Base-by-base conservation (phyloP, 768 basidiomycete species). In the Lentinula lateritia region DNA sequence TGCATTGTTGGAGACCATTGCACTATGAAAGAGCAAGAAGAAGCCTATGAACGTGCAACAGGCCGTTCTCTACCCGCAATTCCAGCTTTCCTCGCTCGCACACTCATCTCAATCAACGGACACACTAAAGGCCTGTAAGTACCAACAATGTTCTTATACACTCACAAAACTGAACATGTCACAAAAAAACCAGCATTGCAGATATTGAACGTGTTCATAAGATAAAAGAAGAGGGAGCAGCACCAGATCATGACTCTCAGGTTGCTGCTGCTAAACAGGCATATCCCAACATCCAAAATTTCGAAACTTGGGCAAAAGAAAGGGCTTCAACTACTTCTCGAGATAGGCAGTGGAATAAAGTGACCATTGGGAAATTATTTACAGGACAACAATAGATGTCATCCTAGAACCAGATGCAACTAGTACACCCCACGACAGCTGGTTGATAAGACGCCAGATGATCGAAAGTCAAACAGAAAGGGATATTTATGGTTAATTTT, bases 61-160 rank as follows among this genome's bases (percentile, higher is more conserved):
- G 71, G 72, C 1, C 65, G 64, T 38, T 58, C 63, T 0, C 64
- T 74, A 43, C 70, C 75, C 9, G 65, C 74, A 10, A 67, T 72
- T 28, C 70, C 71, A 5, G n/a, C 56, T 32, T 66, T 72, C 46
- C 16, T 75, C 23, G 74, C 71, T 5, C 60, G 66, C 0, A 28
- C 64, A 5, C 32, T 77, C 1, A 64, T 75, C 10, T 59, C 46
- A 6, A 50, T 74, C 50, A 76, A 76, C 50, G 42, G 64, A 15
- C 71, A 71, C 50, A 72, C 71, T 0, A 68, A 65, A 62, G 69
- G 60, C 28, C 50, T 76, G 74, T 75, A 61, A 63, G 75, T 64
- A 45, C 39, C 34, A 12, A n/a, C 1, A 6, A 4, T 18, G 10
- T 23, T 9, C 9, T 8, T 18, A 4, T 28, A 36, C 3, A 28